Evolutionary conservation across 2,329 filamentous ascomycete genomes (phyloP).

Genomic region (Fusarium musae): DNA sequence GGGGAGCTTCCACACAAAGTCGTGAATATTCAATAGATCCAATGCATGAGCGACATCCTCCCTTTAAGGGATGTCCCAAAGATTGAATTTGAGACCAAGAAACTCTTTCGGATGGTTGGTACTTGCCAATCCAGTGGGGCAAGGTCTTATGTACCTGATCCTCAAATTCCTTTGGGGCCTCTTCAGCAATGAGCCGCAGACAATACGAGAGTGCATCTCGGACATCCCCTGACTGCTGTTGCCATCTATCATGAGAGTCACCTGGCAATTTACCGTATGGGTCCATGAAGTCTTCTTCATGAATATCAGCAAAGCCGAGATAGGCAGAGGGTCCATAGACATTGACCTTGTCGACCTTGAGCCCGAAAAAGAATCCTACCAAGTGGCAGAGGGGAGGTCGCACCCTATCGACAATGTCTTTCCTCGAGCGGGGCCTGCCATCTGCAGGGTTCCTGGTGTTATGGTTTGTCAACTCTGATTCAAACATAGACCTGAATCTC

Average conservation of each 20-base stretch:
- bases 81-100: background rate
- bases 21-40: background rate
- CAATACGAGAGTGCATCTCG: background rate
- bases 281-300: too few relatives aligned
- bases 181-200: background rate
- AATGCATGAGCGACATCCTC: fast-evolving
- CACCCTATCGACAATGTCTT: background rate
- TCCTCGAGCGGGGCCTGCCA: background rate
- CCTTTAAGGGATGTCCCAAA: background rate
- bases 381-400: fast-evolving
- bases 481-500: background rate
- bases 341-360: background rate
- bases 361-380: background rate
- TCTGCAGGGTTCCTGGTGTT: fast-evolving
- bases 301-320: fast-evolving
- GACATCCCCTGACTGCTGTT: background rate
- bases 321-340: background rate
- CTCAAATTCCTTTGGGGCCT: background rate
- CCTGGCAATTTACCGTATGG: too few relatives aligned
- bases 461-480: background rate
- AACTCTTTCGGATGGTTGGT: background rate
- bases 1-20: background rate
- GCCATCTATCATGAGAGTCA: background rate
- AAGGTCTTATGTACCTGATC: background rate
- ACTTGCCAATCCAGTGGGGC: background rate